Evolutionary conservation across 805 yeast species (phyloP), one percentile per base, ranked within the genome.

Genomic region (Scheffersomyces coipomensis): DNA sequence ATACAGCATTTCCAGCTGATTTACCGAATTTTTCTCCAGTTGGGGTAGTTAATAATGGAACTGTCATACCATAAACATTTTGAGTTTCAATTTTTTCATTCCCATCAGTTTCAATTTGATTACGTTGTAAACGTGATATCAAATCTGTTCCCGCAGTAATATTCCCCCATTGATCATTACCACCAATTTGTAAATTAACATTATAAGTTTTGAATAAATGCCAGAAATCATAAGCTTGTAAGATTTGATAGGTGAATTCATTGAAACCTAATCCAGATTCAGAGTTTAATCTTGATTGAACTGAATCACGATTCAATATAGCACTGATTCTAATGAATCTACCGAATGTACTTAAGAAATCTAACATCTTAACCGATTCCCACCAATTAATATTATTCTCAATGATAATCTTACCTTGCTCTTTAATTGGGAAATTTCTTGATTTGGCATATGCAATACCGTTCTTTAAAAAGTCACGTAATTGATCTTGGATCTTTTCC

Each of bases 81-180:
- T 53, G 41, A 11, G 56, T 52, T 7, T 54, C 44, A 42, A 37
- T 34, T 44, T 38, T 31, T 7, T 42, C 39, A 42, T 9, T 27
- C 10, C 29, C 39, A 8, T 24, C 37, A 12, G 32, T 39, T 15
- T 42, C 42, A 5, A 26, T 19, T 3, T 26, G 33, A 8, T 48
- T 38, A 39, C 49, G 49, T 44, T 60, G 51, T 49, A 86, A 57
- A 45, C 96, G 68, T 1, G 83, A 71, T 29, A 90, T 88, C 42
- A 93, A 71, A 53, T 93, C 99, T 29, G 87, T 77, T 0, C 99
- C 99, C 0, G 98, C 97, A 2, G 95, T 88, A 43, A 93, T 93
- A 53, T 93, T 93, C 1, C 99, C 99, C 89, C 97, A 93, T 62
- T 93, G 99, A 58, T 93, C 99, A 56, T 86, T 89, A 5, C 99